phyloP scores from a whole-genome alignment of 225 moss, liverwort and hornwort genomes.

The Pleurozium schreberi region DNA sequence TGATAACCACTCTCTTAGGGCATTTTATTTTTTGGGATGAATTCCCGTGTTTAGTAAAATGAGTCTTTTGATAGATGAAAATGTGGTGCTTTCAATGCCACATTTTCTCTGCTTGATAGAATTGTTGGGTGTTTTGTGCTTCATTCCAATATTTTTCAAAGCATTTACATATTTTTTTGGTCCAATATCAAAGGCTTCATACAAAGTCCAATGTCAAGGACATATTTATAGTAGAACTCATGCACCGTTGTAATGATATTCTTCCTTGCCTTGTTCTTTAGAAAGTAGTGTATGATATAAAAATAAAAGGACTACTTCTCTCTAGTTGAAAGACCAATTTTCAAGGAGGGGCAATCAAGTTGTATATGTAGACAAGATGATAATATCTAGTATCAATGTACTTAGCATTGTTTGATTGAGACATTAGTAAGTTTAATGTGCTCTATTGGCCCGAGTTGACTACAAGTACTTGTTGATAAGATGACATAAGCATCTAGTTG shows the following conservation, averaged over 20 bases:
- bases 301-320: not conserved
- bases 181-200: not conserved
- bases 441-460: not conserved
- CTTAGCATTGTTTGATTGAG: not conserved
- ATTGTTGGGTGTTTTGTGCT: not conserved
- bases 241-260: fast-evolving
- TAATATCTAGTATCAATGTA: not conserved
- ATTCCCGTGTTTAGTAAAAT: not conserved
- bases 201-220: not conserved
- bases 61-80: not conserved
- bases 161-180: fast-evolving
- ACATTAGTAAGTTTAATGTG: not conserved
- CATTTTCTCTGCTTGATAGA: not conserved
- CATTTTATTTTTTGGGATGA: fast-evolving
- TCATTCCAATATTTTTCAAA: fast-evolving
- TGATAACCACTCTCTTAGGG: not conserved
- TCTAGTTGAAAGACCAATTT: not conserved
- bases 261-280: not conserved
- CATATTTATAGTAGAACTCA: fast-evolving
- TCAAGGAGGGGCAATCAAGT: not conserved
- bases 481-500: not conserved
- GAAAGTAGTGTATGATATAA: not conserved
- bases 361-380: not conserved
- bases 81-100: not conserved
- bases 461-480: not conserved